Evolutionary conservation across 2,329 filamentous ascomycete species (phyloP).

Genomic region (Colletotrichum liriopes): DNA sequence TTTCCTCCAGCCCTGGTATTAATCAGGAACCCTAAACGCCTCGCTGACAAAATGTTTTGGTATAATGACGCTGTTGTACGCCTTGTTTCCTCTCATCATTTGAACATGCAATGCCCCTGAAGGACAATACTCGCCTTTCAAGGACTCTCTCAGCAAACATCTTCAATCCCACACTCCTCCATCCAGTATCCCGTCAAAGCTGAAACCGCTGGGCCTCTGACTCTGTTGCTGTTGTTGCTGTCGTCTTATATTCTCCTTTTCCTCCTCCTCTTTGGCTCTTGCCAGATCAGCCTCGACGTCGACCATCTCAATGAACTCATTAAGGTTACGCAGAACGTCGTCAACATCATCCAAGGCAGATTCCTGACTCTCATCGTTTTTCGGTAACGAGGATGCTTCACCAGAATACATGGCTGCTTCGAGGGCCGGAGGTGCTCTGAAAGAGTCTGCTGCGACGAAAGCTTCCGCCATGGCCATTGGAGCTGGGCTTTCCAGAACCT

Average conservation of each 20-base stretch:
- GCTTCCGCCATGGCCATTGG: constrained; percentile 65
- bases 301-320: constrained; percentile 60
- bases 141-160: not conserved
- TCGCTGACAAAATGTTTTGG: constrained; percentile 1
- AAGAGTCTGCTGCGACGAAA: constrained; percentile 62
- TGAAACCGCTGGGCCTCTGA: not conserved
- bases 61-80: not conserved
- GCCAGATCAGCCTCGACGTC: constrained; percentile 52
- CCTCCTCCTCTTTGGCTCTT: constrained; percentile 37
- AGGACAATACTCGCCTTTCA: not conserved
- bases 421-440: not conserved
- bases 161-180: constrained; percentile 27
- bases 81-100: not conserved
- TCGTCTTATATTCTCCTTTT: not conserved
- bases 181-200: constrained; percentile 20
- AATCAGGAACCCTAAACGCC: constrained; percentile 4
- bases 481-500: constrained; percentile 56
- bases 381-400: constrained; percentile 12
- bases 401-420: constrained; percentile 40
- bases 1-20: not conserved
- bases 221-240: constrained; percentile 3
- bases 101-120: not conserved
- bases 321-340: constrained; percentile 63
- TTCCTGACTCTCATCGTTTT: constrained; percentile 33
- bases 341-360: constrained; percentile 59